phyloP scores from a whole-genome alignment of 768 basidiomycete species.

The Collybia nuda region DNA sequence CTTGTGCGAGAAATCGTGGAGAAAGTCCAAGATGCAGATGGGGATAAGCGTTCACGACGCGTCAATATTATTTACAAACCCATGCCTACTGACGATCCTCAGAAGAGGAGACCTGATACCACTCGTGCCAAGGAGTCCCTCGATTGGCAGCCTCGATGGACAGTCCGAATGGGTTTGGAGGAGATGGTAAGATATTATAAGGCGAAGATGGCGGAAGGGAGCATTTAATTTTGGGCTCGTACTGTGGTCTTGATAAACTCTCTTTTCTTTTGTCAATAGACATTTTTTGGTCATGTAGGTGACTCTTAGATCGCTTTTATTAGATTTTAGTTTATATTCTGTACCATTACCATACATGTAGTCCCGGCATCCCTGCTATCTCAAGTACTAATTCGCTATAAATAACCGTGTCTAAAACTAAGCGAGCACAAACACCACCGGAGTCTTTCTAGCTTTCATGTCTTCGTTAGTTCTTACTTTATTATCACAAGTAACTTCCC shows the following conservation, averaged over 20 bases:
- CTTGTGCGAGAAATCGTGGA: conserved; percentile 91
- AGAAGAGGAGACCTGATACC: conserved; percentile 91
- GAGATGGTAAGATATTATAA: conserved; percentile 96
- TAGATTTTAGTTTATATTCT: too few relatives aligned
- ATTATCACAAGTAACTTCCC: too few relatives aligned
- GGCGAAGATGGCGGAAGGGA: conserved; percentile 84
- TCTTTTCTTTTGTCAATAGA: too few relatives aligned
- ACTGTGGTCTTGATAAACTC: too few relatives aligned
- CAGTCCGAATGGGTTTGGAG: conserved; percentile 88
- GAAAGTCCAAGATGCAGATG: conserved; percentile 88
- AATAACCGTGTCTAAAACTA: too few relatives aligned
- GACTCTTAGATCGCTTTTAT: too few relatives aligned
- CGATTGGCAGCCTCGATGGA: conserved; percentile 92
- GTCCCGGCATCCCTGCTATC: not conserved
- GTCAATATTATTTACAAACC: conserved; percentile 75
- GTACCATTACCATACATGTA: too few relatives aligned
- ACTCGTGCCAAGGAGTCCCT: conserved; percentile 83
- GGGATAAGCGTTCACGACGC: conserved; percentile 45
- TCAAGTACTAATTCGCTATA: too few relatives aligned
- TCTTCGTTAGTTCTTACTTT: too few relatives aligned
- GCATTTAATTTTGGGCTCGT: conserved; percentile 47
- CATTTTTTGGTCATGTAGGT: too few relatives aligned
- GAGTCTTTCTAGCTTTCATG: too few relatives aligned
- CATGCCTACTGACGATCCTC: conserved; percentile 92
- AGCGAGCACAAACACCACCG: too few relatives aligned